Evolutionary conservation across 495 filamentous ascomycete species (phyloP).

Genomic region (Hypomontagnella submonticulosa): DNA sequence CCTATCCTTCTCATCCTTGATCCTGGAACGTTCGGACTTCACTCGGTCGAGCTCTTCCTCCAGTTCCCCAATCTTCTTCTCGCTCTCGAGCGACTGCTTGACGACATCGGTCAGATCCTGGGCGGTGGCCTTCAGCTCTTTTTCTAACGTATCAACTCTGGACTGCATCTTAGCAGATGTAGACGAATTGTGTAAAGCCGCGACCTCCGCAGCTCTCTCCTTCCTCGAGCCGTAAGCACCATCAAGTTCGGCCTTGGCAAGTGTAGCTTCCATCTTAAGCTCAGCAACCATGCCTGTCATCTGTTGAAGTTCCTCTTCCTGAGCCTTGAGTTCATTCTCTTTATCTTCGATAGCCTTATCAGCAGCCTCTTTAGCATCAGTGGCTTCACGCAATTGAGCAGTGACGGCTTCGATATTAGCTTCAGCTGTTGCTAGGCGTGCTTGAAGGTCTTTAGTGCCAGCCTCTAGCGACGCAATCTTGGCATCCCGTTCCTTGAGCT

Average conservation of each 20-base stretch:
- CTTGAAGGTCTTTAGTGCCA: slow-evolving; percentile 53
- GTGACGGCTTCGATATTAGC: slow-evolving; percentile 49
- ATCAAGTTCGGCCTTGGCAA: slow-evolving; percentile 94
- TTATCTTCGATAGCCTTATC: slow-evolving; percentile 52
- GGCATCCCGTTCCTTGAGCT: slow-evolving; percentile 61
- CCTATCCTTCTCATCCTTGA: slow-evolving; percentile 52
- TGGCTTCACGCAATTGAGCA: slow-evolving; percentile 50
- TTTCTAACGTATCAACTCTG: slow-evolving; percentile 73
- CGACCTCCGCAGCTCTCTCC: slow-evolving; percentile 80
- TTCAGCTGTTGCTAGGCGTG: slow-evolving; percentile 50
- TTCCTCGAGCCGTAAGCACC: slow-evolving; percentile 86
- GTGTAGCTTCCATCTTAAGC: slow-evolving; percentile 88
- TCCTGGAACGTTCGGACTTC: slow-evolving; percentile 42
- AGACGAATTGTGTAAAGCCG: slow-evolving; percentile 71
- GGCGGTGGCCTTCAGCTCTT: slow-evolving; percentile 83
- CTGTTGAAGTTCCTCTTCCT: slow-evolving; percentile 74
- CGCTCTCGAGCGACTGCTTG: slow-evolving; percentile 83
- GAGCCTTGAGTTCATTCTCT: slow-evolving; percentile 58
- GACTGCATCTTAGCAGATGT: slow-evolving; percentile 73
- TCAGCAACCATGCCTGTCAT: slow-evolving; percentile 86
- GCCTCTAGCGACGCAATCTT: slow-evolving; percentile 61
- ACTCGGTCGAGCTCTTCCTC: slow-evolving; percentile 64
- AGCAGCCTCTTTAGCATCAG: slow-evolving; percentile 49
- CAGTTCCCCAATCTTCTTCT: slow-evolving; percentile 85
- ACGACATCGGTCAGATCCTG: slow-evolving; percentile 89